Percentiles rank a stretch among this genome's conserved stretches.
Evolutionary conservation across 306 rosid species (phyloP).

Genomic region (Pyrus bretschneideri): DNA sequence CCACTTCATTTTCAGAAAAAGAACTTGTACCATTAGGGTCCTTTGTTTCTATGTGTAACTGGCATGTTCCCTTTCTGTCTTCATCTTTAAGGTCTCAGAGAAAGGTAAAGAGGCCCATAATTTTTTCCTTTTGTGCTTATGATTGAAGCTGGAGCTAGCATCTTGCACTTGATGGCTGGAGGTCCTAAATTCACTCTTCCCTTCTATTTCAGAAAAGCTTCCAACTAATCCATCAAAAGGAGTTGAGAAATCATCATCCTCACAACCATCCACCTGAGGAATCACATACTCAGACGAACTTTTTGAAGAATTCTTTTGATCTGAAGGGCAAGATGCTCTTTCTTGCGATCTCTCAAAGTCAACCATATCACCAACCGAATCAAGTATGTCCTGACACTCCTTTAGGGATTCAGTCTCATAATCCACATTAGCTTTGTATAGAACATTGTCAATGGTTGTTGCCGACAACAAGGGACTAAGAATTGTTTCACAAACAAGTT

Average conservation of each 20-base stretch:
- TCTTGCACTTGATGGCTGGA: constrained; percentile 29
- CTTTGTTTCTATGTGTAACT: constrained; percentile 17
- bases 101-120: constrained; percentile 70
- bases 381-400: constrained; percentile 94
- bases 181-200: constrained; percentile 26
- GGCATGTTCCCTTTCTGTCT: constrained; percentile 15
- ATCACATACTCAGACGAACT: constrained; percentile 31
- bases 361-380: constrained; percentile 56
- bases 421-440: constrained; percentile 70
- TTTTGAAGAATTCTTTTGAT: constrained; percentile 18
- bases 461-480: constrained; percentile 71
- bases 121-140: constrained; percentile 40
- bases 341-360: constrained; percentile 44
- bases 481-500: constrained; percentile 67
- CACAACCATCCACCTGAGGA: constrained; percentile 71
- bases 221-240: constrained; percentile 38
- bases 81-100: constrained; percentile 28
- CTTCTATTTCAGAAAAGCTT: constrained; percentile 28
- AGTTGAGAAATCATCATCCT: constrained; percentile 43
- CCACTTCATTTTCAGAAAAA: constrained; percentile 16
- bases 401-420: constrained; percentile 80
- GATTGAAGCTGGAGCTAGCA: constrained; percentile 22
- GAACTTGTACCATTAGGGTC: constrained; percentile 28
- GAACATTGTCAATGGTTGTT: constrained; percentile 58
- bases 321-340: constrained; percentile 25